phyloP scores from a whole-genome alignment of 192 early-diverging fungal species.

The Linnemannia hyalina region DNA sequence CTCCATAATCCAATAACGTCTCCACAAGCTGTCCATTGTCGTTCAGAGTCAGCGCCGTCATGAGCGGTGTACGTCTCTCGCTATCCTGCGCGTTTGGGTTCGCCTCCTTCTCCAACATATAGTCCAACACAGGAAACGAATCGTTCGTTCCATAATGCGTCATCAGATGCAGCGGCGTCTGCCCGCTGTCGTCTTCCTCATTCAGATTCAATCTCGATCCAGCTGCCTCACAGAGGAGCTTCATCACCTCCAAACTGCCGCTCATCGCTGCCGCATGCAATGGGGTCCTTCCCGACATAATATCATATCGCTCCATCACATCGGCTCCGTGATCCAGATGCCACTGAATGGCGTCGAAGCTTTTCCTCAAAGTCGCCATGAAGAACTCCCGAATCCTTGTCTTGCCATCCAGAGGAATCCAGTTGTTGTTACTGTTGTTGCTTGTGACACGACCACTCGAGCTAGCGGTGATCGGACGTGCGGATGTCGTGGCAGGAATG shows the following conservation, averaged over 20 bases:
- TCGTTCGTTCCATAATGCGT: conserved; percentile 36
- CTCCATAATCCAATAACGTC: conserved; percentile 46
- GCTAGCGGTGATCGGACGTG: background rate
- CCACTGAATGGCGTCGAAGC: conserved; percentile 43
- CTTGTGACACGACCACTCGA: background rate
- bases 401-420: conserved; percentile 24
- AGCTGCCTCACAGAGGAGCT: conserved; percentile 33
- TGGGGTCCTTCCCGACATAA: conserved; percentile 41
- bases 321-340: conserved; percentile 40
- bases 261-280: conserved; percentile 51
- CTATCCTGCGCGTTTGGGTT: conserved; percentile 45
- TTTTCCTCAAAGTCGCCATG: conserved; percentile 23
- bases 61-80: conserved; percentile 44
- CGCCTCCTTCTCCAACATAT: conserved; percentile 47
- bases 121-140: conserved; percentile 14
- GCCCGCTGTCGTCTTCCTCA: conserved; percentile 43
- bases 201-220: conserved; percentile 39
- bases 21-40: conserved; percentile 45
- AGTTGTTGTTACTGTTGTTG: conserved; percentile 16
- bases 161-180: conserved; percentile 47
- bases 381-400: conserved; percentile 48
- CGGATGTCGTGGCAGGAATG: background rate
- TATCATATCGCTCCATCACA: conserved; percentile 46
- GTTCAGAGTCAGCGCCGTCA: conserved; percentile 40
- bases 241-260: conserved; percentile 44